phyloP scores from a whole-genome alignment of 805 yeast species.

The Candida taoyuanica region DNA sequence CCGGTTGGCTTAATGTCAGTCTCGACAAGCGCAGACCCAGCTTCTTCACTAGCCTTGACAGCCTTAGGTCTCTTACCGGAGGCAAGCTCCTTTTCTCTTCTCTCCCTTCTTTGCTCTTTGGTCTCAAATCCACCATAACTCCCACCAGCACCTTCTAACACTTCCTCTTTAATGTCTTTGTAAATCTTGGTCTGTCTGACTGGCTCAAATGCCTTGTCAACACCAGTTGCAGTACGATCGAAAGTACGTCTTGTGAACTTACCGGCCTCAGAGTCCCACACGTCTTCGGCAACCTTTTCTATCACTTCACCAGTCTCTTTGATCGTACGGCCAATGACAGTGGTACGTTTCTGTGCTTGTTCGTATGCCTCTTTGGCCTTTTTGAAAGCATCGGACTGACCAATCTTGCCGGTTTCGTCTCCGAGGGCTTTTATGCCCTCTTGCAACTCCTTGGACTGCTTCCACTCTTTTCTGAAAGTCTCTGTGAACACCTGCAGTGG shows the following conservation, averaged over 20 bases:
- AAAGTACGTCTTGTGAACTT: slow-evolving; percentile 84
- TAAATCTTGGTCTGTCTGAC: slow-evolving; percentile 86
- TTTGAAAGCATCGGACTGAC: slow-evolving; percentile 91
- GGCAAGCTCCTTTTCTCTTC: slow-evolving; percentile 60
- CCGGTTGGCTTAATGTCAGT: slow-evolving; percentile 77
- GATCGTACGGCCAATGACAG: slow-evolving; percentile 69
- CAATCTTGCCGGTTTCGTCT: slow-evolving; percentile 91
- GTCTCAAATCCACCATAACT: slow-evolving; percentile 90
- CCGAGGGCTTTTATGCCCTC: slow-evolving; percentile 91
- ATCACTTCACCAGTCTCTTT: slow-evolving; percentile 91
- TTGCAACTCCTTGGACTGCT: slow-evolving; percentile 83
- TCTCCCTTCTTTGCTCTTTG: slow-evolving; percentile 71
- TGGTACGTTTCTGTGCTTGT: slow-evolving; percentile 67
- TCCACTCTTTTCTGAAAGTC: slow-evolving; percentile 88
- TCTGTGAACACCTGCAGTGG: slow-evolving; percentile 92
- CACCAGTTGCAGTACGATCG: slow-evolving; percentile 72
- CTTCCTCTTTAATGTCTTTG: slow-evolving; percentile 81
- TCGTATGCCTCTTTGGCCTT: slow-evolving; percentile 90
- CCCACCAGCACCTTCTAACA: slow-evolving; percentile 86
- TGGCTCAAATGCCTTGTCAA: slow-evolving; percentile 89
- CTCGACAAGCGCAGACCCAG: slow-evolving; percentile 77
- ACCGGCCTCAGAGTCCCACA: slow-evolving; percentile 96
- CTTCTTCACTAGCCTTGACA: slow-evolving; percentile 72
- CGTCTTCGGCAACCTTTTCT: slow-evolving; percentile 82
- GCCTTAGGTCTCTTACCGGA: slow-evolving; percentile 60